Evolutionary conservation across 768 basidiomycete genomes (phyloP).

Genomic region (Suillus occidentalis): DNA sequence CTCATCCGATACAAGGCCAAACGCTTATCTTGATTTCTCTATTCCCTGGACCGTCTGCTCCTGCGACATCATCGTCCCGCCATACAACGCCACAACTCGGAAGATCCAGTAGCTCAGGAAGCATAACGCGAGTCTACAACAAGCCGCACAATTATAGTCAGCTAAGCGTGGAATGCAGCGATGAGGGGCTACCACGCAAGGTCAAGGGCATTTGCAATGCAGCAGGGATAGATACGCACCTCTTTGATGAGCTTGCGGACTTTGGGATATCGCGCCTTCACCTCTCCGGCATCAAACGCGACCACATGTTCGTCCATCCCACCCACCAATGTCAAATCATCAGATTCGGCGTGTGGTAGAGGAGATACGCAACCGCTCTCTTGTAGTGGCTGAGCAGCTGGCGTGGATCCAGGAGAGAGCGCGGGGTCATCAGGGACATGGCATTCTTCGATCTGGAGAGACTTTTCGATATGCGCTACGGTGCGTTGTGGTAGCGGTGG

Average conservation of each 20-base stretch:
- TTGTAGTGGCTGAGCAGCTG: not conserved
- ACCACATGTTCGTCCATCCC: slow-evolving; percentile 14
- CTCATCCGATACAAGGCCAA: not conserved
- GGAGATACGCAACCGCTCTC: slow-evolving; percentile 5
- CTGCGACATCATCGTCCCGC: not conserved
- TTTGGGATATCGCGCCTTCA: slow-evolving; percentile 20
- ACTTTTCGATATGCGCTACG: not conserved
- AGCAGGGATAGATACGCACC: slow-evolving; percentile 19
- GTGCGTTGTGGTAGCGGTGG: slow-evolving; percentile 16
- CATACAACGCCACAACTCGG: slow-evolving; percentile 24
- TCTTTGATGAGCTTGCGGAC: slow-evolving; percentile 21
- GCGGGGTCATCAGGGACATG: not conserved
- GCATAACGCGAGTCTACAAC: slow-evolving; percentile 9
- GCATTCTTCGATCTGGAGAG: not conserved
- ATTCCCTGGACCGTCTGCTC: not conserved
- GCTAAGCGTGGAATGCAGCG: slow-evolving; percentile 12
- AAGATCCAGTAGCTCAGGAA: slow-evolving; percentile 25
- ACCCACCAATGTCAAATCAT: slow-evolving; percentile 28
- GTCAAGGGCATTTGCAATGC: not conserved
- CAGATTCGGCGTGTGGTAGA: slow-evolving; percentile 21
- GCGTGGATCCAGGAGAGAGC: not conserved
- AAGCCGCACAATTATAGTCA: not conserved
- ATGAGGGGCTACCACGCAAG: not conserved
- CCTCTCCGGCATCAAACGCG: slow-evolving; percentile 19
- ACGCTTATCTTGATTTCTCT: slow-evolving; percentile 4